Evolutionary conservation across 1,284 basidiomycete genomes (phyloP), one percentile per base, ranked within the genome.

Genomic region (Sanguinoderma infundibulare): DNA sequence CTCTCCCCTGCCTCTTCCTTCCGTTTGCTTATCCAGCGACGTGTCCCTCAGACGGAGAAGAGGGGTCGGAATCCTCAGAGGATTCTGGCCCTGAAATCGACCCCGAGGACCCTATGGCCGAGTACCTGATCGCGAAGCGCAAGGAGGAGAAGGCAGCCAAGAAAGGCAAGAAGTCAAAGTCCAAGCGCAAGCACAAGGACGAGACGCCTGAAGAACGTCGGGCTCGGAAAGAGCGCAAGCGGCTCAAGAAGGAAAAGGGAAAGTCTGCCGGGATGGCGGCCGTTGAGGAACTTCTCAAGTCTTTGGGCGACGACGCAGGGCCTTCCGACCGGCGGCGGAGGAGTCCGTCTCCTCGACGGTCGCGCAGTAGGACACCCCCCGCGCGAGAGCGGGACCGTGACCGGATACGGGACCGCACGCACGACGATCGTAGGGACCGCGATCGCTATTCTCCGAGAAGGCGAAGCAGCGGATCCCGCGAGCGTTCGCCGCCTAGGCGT

Each of bases 101-200:
- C 74, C 91, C 94, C 5, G 95, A 98, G 72, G 98, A 99, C 77
- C 98, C 98, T 0, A 99, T 99, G 98, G 88, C 91, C 20, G 94
- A 94, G 62, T 98, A 95, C 74, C 79, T 96, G 20, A 76, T 92
- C 50, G 81, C 86, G 17, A 81, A 91, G 73, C 82, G 87, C 68
- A 84, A 81, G 70, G 90, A 92, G 72, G 84, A 87, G 71, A 90
- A 87, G 67, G 84, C 82, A 3, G 70, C 78, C 55, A 87, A 86
- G 74, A 88, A 85, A 70, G 72, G 76, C 3, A 89, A 86, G 72
- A 89, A 81, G 70, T 75, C 78, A 24, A 89, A 81, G 60, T 84
- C 75, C 42, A 79, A 78, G 69, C 73, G 77, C 28, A 89, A 84
- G 68, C 86, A 82, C 69, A 89, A 83, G 73, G 80, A 90, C 70